Base-by-base conservation (phyloP, 1,284 basidiomycete genomes). In the Puccinia novopanici region DNA sequence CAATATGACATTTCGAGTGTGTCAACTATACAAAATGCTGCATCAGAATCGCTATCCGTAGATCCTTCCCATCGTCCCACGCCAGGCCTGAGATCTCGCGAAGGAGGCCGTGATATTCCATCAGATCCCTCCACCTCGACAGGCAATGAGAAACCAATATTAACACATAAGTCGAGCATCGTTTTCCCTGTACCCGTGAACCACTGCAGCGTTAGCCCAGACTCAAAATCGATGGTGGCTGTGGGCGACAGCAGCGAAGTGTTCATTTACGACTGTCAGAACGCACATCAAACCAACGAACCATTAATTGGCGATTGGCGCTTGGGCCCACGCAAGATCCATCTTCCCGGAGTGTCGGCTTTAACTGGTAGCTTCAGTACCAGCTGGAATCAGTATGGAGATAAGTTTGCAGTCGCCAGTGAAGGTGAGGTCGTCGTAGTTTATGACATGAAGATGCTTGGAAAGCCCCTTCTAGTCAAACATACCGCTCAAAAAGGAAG, bases 191-290 rank as follows among this genome's bases (percentile, higher is more conserved):
- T 80, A 5, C 70, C 78, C 0, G 78, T 80, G 12, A 80, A 80
- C 55, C 78, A 80, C 57, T 80, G 78, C 72, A 73, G 70, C 55
- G 57, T 80, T n/a, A 73, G 57, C 27, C 78, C 68, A 30, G 68
- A 80, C 61, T 57, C 30, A 27, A 72, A 42, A 73, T 65, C 70
- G 30, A 63, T 80, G 70, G 78, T 80, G 22, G 78, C 78, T 1
- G 78, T 80, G n/a, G 78, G 78, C 15, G 78, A 80, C 27, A 80
- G 78, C 40, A 80, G 63, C 59, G 70, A 80, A 67, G 78, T 80
- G 3, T 80, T 80, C 30, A 37, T 80, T n/a, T 80, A 73, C 37
- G 78, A 80, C 50, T 65, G 70, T 55, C 65, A 54, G 24, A 42
- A 24, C 50, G 50, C 61, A 22, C 50, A 22, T 55, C 61, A 55